Conservation (phyloP, 2,329 filamentous ascomycete species). For the Fusarium sp. region DNA sequence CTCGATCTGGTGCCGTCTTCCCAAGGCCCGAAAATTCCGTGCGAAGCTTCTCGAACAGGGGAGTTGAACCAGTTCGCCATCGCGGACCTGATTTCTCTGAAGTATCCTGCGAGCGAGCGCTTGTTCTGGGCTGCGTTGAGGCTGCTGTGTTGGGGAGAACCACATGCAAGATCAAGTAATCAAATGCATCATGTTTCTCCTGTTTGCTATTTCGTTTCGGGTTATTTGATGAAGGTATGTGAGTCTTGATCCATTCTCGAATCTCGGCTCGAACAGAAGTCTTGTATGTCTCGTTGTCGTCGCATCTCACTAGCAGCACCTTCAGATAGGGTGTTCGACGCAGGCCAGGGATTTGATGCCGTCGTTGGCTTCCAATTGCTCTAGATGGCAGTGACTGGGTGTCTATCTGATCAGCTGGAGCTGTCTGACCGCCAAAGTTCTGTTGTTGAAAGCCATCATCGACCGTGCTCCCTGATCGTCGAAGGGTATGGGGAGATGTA, state of each 20-base stretch:
- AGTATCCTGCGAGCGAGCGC: slow-evolving; percentile 66
- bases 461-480: slow-evolving; percentile 53
- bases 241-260: slow-evolving; percentile 89
- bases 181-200: slow-evolving; percentile 95
- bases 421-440: slow-evolving; percentile 59
- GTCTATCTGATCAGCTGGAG: slow-evolving; percentile 57
- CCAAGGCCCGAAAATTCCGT: slow-evolving; percentile 85
- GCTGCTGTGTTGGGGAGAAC: slow-evolving; percentile 88
- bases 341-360: slow-evolving; percentile 95
- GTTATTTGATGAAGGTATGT: slow-evolving; percentile 71
- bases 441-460: slow-evolving; percentile 75
- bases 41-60: slow-evolving; percentile 88
- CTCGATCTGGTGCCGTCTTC: slow-evolving; percentile 80
- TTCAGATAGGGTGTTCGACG: slow-evolving; percentile 95
- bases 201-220: slow-evolving; percentile 72
- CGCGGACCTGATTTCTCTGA: slow-evolving; percentile 79
- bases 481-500: slow-evolving; percentile 49
- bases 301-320: slow-evolving; percentile 88
- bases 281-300: slow-evolving; percentile 97
- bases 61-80: slow-evolving; percentile 84
- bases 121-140: slow-evolving; percentile 79
- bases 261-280: slow-evolving; percentile 80
- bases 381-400: slow-evolving; percentile 51
- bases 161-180: slow-evolving; percentile 95
- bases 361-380: slow-evolving; percentile 62